Conservation (phyloP, 768 basidiomycete genomes). For the Trametes gibbosa region DNA sequence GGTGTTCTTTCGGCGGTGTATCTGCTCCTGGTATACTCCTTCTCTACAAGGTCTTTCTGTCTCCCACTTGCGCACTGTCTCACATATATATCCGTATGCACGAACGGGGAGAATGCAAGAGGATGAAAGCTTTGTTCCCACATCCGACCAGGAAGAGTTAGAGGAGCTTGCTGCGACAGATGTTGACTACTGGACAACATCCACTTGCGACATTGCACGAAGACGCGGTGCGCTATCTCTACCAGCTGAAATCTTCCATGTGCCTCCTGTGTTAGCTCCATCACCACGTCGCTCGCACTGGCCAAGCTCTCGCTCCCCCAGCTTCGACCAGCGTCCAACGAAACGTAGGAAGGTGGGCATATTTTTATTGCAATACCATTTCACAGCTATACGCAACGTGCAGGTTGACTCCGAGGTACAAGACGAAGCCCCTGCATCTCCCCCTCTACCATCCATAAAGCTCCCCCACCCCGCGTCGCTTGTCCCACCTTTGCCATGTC, state of each 20-base stretch:
- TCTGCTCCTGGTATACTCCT: no score
- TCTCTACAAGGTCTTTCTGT: no score
- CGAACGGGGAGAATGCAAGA: slow-evolving; percentile 27
- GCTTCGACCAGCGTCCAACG: neutral
- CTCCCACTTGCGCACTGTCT: no score
- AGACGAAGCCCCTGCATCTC: neutral
- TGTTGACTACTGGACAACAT: slow-evolving; percentile 14
- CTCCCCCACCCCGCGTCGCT: neutral
- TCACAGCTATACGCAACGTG: neutral
- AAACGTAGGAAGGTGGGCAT: neutral
- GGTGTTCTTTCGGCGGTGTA: no score
- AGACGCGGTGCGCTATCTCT: neutral
- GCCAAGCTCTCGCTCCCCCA: neutral
- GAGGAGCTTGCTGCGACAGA: slow-evolving; percentile 11
- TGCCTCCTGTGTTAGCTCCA: neutral
- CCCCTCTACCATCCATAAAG: neutral
- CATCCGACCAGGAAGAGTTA: slow-evolving; percentile 62
- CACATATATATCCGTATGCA: no score
- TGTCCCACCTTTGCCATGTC: no score
- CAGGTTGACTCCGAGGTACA: neutral
- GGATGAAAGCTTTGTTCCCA: slow-evolving; percentile 50
- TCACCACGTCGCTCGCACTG: neutral
- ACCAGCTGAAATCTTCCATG: neutral
- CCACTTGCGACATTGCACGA: neutral
- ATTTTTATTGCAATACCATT: neutral